Conservation (phyloP, 2,329 filamentous ascomycete species). For the Fusarium brevicatenulatum region DNA sequence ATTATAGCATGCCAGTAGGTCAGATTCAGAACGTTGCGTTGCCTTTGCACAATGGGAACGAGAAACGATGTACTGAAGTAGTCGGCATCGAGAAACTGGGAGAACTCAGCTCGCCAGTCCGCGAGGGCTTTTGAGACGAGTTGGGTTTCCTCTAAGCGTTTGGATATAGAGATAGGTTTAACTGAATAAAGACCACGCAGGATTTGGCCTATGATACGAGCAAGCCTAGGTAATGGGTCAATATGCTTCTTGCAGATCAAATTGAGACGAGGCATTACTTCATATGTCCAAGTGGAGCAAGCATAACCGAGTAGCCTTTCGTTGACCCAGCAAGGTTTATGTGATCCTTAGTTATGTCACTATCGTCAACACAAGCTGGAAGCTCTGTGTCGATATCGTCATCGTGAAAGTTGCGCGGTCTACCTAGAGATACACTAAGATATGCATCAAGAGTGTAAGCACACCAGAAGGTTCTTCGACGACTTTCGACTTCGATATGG, state of each 20-base stretch:
- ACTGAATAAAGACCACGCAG: conserved; percentile 51
- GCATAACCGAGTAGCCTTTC: conserved; percentile 43
- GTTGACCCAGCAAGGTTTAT: conserved; percentile 14
- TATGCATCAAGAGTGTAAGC: conserved; percentile 42
- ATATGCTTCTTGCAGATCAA: accelerated
- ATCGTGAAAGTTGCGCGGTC: conserved; percentile 40
- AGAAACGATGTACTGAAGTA: conserved; percentile 48
- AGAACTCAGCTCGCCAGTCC: conserved; percentile 49
- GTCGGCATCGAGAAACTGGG: conserved; percentile 53
- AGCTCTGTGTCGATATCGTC: conserved; percentile 43
- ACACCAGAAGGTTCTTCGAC: conserved; percentile 41
- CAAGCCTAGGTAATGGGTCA: conserved; percentile 39
- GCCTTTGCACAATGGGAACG: conserved; percentile 53
- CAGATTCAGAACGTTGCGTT: conserved; percentile 54
- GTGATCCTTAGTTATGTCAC: conserved; percentile 30
- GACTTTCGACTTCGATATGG: conserved; percentile 36
- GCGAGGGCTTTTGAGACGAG: conserved; percentile 46
- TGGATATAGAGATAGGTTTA: conserved; percentile 45
- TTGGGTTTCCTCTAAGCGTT: conserved; percentile 42
- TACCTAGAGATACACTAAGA: conserved; percentile 38
- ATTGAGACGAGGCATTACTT: conserved; percentile 38
- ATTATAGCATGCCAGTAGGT: conserved; percentile 57
- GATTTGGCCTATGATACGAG: conserved; percentile 50
- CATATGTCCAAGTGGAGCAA: conserved; percentile 50
- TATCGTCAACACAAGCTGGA: conserved; percentile 38